A percentile compares a stretch with the other conserved stretches of the same genome.
phyloP scores from a whole-genome alignment of 495 filamentous ascomycete genomes.

The Trichoderma gamsii region DNA sequence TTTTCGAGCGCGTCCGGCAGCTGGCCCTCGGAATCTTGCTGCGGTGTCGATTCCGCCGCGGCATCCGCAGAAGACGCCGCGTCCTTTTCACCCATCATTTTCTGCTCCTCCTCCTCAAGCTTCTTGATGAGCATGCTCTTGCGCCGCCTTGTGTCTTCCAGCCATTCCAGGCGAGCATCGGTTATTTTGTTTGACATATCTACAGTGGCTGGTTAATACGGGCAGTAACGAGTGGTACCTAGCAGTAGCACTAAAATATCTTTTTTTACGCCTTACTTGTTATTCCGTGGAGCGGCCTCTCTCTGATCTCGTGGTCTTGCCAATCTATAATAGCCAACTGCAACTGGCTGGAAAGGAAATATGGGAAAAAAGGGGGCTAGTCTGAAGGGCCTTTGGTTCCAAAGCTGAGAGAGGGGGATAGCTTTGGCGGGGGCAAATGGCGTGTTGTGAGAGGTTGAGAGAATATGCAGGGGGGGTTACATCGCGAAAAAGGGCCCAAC shows the following conservation, averaged over 20 bases:
- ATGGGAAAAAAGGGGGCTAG: background rate
- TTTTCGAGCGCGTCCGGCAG: background rate
- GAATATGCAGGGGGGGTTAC: background rate
- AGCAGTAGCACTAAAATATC: background rate
- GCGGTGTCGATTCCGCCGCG: background rate
- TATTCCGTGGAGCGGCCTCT: background rate
- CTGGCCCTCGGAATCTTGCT: background rate
- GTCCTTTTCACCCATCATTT: background rate
- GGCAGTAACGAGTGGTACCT: background rate
- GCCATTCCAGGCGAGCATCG: conserved; percentile 9
- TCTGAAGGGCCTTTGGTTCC: background rate
- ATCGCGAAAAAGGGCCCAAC: background rate
- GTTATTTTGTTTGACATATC: conserved; percentile 12
- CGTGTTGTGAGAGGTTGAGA: background rate
- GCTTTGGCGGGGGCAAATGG: background rate
- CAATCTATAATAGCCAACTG: background rate
- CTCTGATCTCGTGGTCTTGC: background rate
- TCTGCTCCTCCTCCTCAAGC: conserved; percentile 10
- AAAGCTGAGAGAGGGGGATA: background rate
- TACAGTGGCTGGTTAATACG: background rate
- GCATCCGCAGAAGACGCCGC: background rate
- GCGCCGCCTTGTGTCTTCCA: background rate
- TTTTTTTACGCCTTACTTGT: background rate
- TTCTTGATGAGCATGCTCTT: conserved; percentile 3
- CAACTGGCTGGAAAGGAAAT: background rate